Conservation (phyloP, 2,329 filamentous ascomycete species). For the Curvularia hawaiiensis region DNA sequence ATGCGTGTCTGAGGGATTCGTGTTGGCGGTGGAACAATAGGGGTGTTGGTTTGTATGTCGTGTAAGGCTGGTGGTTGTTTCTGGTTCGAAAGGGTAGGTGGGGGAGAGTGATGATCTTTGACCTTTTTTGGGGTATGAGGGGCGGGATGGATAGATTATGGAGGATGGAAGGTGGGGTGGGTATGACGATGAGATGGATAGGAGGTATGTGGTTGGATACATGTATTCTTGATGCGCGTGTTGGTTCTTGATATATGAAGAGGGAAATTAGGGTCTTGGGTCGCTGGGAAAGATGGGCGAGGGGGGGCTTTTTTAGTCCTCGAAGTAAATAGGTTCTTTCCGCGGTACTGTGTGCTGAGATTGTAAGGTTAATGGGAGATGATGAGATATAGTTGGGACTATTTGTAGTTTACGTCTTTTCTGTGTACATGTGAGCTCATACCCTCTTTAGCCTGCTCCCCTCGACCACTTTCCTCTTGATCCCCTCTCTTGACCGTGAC, state of each 20-base stretch:
- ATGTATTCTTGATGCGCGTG: background rate
- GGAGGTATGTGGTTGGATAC: background rate
- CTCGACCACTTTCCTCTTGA: background rate
- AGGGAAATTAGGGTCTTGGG: background rate
- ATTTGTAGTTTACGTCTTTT: background rate
- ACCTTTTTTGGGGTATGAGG: background rate
- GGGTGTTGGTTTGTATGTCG: background rate
- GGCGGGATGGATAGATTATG: background rate
- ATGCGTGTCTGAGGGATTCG: background rate
- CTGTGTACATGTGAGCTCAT: background rate
- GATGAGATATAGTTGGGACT: background rate
- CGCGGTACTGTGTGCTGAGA: background rate
- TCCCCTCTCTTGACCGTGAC: background rate
- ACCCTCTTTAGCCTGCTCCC: background rate
- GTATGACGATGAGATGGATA: background rate
- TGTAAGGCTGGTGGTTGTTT: background rate
- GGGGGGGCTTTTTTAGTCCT: background rate
- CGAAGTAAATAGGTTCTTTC: background rate
- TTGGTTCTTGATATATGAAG: background rate
- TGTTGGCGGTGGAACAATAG: background rate
- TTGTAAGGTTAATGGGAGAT: background rate
- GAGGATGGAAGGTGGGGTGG: background rate
- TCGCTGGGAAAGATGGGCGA: background rate
- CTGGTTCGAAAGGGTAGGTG: background rate
- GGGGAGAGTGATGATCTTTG: background rate